phyloP scores from a whole-genome alignment of 306 rosid species.

The Rosa multiflora region DNA sequence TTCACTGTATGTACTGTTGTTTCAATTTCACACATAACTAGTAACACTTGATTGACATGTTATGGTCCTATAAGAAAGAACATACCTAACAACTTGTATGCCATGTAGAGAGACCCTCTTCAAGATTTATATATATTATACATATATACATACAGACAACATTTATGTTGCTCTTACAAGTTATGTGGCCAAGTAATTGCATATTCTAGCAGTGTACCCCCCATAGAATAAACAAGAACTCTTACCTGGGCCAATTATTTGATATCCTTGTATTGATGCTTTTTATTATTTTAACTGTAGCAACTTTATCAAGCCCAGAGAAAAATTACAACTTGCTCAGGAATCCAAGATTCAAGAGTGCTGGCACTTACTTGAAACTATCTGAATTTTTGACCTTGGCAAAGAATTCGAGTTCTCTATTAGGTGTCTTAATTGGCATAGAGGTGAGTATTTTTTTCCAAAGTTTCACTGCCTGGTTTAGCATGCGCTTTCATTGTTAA shows the following conservation, averaged over 20 bases:
- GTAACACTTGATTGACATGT: not conserved
- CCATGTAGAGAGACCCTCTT: constrained; percentile 10
- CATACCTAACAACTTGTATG: not conserved
- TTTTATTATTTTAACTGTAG: constrained; percentile 46
- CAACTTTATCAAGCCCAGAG: constrained; percentile 55
- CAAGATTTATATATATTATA: not conserved
- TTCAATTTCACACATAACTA: not conserved
- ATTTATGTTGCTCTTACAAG: constrained; percentile 22
- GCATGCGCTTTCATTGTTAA: not conserved
- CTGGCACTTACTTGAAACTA: constrained; percentile 50
- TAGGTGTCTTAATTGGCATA: constrained; percentile 66
- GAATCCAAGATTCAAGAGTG: constrained; percentile 49
- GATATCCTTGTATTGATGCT: constrained; percentile 27
- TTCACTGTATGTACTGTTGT: not conserved
- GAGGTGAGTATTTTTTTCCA: constrained; percentile 51
- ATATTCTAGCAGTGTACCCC: constrained; percentile 6
- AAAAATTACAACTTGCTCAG: too few species aligned
- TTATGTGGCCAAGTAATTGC: constrained; percentile 10
- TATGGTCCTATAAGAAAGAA: not conserved
- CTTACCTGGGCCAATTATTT: constrained; percentile 19
- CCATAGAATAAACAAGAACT: constrained; percentile 1
- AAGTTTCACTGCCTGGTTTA: not conserved
- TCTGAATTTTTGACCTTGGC: constrained; percentile 76
- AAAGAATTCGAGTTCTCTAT: constrained; percentile 57
- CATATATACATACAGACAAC: not conserved